Evolutionary conservation across 2,329 filamentous ascomycete species (phyloP), one percentile per base, ranked within the genome.

Genomic region (Hymenoscyphus scutula): DNA sequence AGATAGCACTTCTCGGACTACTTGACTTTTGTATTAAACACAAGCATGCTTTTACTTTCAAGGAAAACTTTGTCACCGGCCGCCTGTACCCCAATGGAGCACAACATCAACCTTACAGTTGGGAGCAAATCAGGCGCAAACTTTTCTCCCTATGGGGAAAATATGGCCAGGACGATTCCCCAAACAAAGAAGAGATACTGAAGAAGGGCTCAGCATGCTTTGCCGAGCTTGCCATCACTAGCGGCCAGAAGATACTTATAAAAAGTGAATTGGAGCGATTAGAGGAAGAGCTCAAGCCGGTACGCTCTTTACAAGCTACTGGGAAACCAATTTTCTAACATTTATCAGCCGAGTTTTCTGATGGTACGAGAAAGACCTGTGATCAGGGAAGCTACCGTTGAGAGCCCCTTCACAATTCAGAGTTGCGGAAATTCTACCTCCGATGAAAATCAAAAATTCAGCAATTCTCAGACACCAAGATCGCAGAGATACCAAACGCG

Each of bases 11-110:
- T 17, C 53, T 54, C 23, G 53, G 53, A 17, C 30, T 54, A 17
- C 25, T 54, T 27, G 53, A 54, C 11, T 54, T 54, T 17, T 54
- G 53, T 29, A 54, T 54, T 23, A 54, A 54, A 32, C 25, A 54
- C 29, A 54, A 54, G 30, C 19, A 29, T 17, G 13, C 11, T 19
- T 54, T 54, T 54, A 25, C 53, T 17, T 54, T 54, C 53, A 29
- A 54, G 7, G 2, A 54, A 54, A 7, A 25, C 15, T 29, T 29
- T 17, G 53, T 54, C 15, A 23, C 11, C 25, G 53, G 53, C 8
- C 53, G 15, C 53, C n/a, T 48, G 10, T 23, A 48, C n/a, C 5
- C 41, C 10, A 48, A 6, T 19, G 41, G n/a, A 10, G 6, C 5
- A 10, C 29, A 23, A 29, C 23, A 11, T 29, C 7, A 17, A 17